Conservation (phyloP, 805 yeast genomes). For the Tetrapisispora phaffii region DNA sequence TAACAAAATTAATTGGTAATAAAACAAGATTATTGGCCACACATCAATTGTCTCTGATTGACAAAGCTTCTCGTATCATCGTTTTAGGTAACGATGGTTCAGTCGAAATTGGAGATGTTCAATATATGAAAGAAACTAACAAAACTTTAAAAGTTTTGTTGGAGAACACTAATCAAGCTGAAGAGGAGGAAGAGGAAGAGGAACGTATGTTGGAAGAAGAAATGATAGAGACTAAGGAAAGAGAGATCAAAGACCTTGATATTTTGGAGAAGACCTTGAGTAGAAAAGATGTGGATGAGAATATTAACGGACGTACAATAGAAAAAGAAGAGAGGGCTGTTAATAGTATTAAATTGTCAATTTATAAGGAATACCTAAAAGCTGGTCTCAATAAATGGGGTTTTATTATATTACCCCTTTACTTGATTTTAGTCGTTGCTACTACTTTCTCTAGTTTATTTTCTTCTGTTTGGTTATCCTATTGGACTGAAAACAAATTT, state of each 20-base stretch:
- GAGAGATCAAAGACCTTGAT: conserved; percentile 8
- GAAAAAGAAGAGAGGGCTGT: conserved; percentile 50
- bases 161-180: conserved; percentile 34
- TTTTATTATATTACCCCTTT: conserved; percentile 14
- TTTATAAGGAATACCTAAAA: conserved; percentile 42
- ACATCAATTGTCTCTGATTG: conserved; percentile 67
- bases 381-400: conserved; percentile 45
- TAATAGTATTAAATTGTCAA: conserved; percentile 39
- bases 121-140: conserved; percentile 40
- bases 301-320: conserved; percentile 31
- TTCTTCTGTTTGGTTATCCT: conserved; percentile 59
- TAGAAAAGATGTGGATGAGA: conserved; percentile 10
- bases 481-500: conserved; percentile 63
- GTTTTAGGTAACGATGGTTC: conserved; percentile 58
- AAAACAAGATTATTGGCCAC: conserved; percentile 74
- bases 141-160: conserved; percentile 42
- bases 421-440: conserved; percentile 15
- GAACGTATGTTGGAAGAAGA: conserved; percentile 20
- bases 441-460: conserved; percentile 27
- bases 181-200: conserved; percentile 24
- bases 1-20: conserved; percentile 44
- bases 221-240: conserved; percentile 3
- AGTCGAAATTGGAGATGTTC: conserved; percentile 46
- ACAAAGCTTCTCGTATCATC: conserved; percentile 58
- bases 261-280: conserved; percentile 13